These are phyloP conservation scores for Allomyces javanicus DNA, from an alignment of 192 early-diverging fungal species.

Conservation along the genomic window DNA sequence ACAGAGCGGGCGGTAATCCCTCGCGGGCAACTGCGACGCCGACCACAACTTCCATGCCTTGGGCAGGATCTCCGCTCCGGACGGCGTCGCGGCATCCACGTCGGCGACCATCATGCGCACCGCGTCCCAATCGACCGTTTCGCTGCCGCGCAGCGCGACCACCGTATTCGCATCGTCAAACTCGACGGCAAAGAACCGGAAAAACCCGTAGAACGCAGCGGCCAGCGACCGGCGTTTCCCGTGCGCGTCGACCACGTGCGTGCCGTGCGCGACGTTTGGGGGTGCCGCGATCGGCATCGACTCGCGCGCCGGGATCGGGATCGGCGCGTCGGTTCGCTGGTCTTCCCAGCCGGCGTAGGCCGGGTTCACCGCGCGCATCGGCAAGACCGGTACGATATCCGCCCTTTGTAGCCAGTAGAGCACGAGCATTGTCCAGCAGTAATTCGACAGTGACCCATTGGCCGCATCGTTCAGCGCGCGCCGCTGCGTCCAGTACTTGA, in stretches of 20 bases:
- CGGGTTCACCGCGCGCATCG: conserved; percentile 7
- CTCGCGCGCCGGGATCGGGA: background rate
- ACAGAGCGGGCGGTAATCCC: conserved; percentile 49
- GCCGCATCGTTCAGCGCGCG: conserved; percentile 78
- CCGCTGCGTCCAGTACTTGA: conserved; percentile 82
- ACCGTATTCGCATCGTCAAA: background rate
- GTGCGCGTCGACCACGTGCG: background rate
- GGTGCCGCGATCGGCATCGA: background rate
- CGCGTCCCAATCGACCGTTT: background rate
- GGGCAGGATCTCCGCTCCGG: background rate
- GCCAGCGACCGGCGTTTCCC: background rate
- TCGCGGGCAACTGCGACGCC: conserved; percentile 15
- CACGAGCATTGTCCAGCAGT: conserved; percentile 85
- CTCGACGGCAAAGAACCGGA: background rate
- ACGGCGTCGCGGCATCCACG: background rate
- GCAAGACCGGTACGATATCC: conserved; percentile 72
- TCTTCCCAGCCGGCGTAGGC: background rate
- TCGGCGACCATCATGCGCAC: background rate
- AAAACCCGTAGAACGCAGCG: background rate
- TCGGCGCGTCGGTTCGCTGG: background rate
- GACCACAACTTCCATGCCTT: background rate
- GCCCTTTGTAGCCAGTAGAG: conserved; percentile 84
- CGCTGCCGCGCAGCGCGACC: background rate
- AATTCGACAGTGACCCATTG: conserved; percentile 25
- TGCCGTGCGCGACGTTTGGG: background rate